Evolutionary conservation across 805 yeast genomes (phyloP), one percentile per base, ranked within the genome.

Genomic region (Candida sakaeoensis): DNA sequence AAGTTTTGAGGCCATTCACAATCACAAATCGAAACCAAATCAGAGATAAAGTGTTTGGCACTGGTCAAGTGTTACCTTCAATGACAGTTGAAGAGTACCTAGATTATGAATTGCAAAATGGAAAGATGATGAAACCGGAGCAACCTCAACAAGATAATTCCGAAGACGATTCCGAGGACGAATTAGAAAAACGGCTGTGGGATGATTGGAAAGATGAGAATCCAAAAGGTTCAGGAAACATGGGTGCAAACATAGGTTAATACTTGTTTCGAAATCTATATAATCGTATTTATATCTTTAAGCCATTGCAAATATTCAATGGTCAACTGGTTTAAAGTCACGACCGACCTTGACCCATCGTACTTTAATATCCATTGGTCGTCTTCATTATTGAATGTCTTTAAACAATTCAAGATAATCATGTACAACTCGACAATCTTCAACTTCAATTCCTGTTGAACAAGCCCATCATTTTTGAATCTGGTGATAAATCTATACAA

Each of bases 81-180:
- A 87, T 93, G 93, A 70, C 95, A 0, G 89, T 93, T 0, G 99
- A 93, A 48, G 97, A 93, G 51, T 82, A 85, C 45, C 67, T 93
- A 38, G 95, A 89, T 35, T 79, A 87, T 50, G 99, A 93, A 56
- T 68, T 85, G 46, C 80, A 80, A 14, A 80, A 85, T 51, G 96
- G 96, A 2, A 90, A 91, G 41, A 84, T 90, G 72, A 68, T 77
- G 28, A 67, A 53, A 55, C 78, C 60, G 55, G 80, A 59, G 54
- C 66, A 54, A 37, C 63, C 43, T 57, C 63, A 40, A 50, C 55
- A 37, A 47, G 65, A 38, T 56, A 68, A 49, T 40, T 80, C 78
- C 40, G 88, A 84, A 45, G 77, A 83, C 45, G 40, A 43, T 33
- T 36, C 39, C 1, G 81, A 74, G 16, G 82, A 80, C 47, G 89